Base-by-base conservation (phyloP, 805 yeast species). In the Kuraishia piskuri region DNA sequence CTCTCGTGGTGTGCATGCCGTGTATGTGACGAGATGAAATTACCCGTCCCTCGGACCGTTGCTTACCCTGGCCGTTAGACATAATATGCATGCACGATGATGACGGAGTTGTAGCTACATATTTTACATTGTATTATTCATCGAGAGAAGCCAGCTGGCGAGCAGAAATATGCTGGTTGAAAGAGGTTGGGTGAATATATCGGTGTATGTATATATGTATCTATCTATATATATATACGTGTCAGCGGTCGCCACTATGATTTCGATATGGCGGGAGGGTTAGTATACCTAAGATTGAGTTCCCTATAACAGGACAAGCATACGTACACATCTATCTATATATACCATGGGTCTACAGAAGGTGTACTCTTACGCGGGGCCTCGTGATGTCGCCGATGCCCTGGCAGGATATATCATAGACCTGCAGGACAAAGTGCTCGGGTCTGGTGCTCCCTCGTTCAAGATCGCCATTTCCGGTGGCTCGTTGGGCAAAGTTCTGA, bases 401-500 rank as follows among this genome's bases (percentile, higher is more conserved):
- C 82, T 89, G 37, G 96, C 89, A 8, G 68, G 75, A 51, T 80
- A 79, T 62, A 74, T 89, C 49, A 63, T 90, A 24, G 68, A 75
- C 51, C 66, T 76, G 52, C 97, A 90, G 69, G 74, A 86, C 59
- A 68, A 72, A 47, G 86, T 84, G 2, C 72, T 90, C 53, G 17
- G 40, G 9, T 61, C 67, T 17, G 65, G 64, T 3, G 61, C 66
- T 19, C 63, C 64, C 10, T 62, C 67, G 23, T 91, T 91, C 71
- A 80, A 79, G 58, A 75, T 91, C 56, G 97, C 96, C 12, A 78
- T 91, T 50, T 85, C 94, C 55, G 98, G 98, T 46, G 98, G 98
- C 1, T 88, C 96, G 9, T 76, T 90, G 61, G 89, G 91, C 25
- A 84, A 86, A 60, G 89, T 84, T 1, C 74, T 85, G 63, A 77